Percentiles rank a stretch among this genome's conserved stretches.
Conservation (phyloP, 2,329 filamentous ascomycete genomes). For the Cephalotrichum gorgonifer region DNA sequence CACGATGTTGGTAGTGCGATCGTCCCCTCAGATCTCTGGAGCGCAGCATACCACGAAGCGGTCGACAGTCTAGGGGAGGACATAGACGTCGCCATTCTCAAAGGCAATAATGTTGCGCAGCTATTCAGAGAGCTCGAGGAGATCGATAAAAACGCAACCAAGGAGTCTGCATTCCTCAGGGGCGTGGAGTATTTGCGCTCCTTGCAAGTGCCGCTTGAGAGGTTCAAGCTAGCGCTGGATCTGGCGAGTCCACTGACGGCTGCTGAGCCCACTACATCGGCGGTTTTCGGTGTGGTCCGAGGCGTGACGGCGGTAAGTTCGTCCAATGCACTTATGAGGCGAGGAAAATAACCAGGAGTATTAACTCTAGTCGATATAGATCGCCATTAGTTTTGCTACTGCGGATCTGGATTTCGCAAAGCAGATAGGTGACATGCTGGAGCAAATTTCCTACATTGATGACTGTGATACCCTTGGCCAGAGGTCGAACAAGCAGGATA, state of each 20-base stretch:
- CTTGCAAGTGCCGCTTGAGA: background rate
- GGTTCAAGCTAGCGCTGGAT: conserved; percentile 10
- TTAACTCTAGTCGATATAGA: conserved; percentile 7
- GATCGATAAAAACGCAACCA: conserved; percentile 11
- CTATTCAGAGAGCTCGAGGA: conserved; percentile 15
- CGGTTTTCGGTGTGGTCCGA: conserved; percentile 15
- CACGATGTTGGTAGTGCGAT: background rate
- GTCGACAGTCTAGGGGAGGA: conserved; percentile 15
- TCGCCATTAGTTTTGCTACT: conserved; percentile 15
- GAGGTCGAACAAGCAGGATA: conserved; percentile 9
- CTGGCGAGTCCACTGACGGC: conserved; percentile 9
- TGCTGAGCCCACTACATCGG: conserved; percentile 14
- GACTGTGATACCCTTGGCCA: conserved; percentile 18
- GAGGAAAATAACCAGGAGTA: background rate
- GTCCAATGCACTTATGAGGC: background rate
- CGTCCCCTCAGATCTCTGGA: conserved; percentile 14
- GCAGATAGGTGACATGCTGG: conserved; percentile 16
- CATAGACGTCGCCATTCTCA: conserved; percentile 14
- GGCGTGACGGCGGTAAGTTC: conserved; percentile 15
- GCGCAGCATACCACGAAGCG: conserved; percentile 16
- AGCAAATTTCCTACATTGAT: conserved; percentile 18
- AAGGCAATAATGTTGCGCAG: conserved; percentile 14
- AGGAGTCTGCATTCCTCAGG: conserved; percentile 11
- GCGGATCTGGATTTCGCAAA: conserved; percentile 10
- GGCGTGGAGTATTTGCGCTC: background rate